phyloP scores from a whole-genome alignment of 2,329 filamentous ascomycete species.

The Monosporascus sp. region DNA sequence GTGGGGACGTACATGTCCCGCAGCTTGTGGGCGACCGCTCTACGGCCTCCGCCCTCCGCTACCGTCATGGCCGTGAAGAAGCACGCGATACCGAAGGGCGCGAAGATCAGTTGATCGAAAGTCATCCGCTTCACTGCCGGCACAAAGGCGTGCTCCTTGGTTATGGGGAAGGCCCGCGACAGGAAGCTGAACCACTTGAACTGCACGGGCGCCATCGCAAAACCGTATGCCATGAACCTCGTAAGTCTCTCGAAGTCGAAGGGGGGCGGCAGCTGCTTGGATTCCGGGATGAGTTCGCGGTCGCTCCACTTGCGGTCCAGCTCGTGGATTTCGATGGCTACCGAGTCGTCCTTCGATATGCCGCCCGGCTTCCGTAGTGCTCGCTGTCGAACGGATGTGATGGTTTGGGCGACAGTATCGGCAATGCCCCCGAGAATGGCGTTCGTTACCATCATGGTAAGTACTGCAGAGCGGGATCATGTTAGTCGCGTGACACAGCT shows the following conservation, averaged over 20 bases:
- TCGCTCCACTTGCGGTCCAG: conserved; percentile 68
- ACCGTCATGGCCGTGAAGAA: conserved; percentile 98
- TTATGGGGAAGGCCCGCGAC: conserved; percentile 75
- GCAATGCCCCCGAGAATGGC: conserved; percentile 91
- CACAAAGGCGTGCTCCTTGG: conserved; percentile 64
- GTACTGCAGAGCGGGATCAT: conserved; percentile 45
- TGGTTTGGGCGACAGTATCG: conserved; percentile 90
- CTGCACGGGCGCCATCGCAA: conserved; percentile 90
- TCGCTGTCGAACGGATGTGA: conserved; percentile 74
- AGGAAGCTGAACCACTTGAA: conserved; percentile 95
- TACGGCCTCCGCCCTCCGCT: conserved; percentile 81
- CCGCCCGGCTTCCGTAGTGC: conserved; percentile 58
- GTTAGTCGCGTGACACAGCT: neutral
- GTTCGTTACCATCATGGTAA: conserved; percentile 99
- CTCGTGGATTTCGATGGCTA: conserved; percentile 85
- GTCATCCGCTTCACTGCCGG: conserved; percentile 87
- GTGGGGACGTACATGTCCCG: conserved; percentile 91
- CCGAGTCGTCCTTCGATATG: conserved; percentile 55
- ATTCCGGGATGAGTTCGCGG: conserved; percentile 61
- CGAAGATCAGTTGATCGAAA: conserved; percentile 89
- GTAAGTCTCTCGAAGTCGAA: conserved; percentile 96
- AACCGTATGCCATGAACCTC: conserved; percentile 95
- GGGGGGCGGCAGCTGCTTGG: conserved; percentile 62
- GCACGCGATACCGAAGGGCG: conserved; percentile 74
- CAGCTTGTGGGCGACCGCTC: conserved; percentile 77